Evolutionary conservation across 2,329 filamentous ascomycete species (phyloP).

Genomic region (Cladosporium austrohemisphaericum): DNA sequence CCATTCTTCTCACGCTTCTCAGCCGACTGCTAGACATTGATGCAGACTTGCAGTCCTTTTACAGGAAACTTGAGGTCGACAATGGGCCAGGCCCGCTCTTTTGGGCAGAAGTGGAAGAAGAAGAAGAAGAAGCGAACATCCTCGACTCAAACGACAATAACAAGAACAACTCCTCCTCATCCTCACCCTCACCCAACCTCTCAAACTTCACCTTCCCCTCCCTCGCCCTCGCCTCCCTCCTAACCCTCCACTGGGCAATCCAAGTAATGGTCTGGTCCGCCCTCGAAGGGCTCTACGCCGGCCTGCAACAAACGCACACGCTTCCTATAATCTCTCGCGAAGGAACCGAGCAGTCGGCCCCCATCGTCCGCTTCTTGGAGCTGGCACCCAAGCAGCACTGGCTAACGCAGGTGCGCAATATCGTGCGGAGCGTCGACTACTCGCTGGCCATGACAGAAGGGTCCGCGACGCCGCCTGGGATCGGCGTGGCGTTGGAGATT

Average conservation of each 20-base stretch:
- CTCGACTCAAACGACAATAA: neutral
- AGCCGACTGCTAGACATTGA: conserved; percentile 9
- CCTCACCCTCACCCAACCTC: neutral
- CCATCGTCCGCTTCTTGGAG: neutral
- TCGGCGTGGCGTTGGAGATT: conserved; percentile 3
- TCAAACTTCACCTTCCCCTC: neutral
- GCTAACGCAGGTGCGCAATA: neutral
- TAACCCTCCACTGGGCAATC: conserved; percentile 8
- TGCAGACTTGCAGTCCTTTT: neutral
- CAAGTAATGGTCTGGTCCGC: conserved; percentile 8
- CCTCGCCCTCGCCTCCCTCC: neutral
- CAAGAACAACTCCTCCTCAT: neutral
- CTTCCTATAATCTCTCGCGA: neutral
- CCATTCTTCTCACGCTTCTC: neutral
- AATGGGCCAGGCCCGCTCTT: neutral
- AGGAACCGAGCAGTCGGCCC: neutral
- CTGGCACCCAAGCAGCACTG: neutral
- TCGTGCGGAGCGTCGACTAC: neutral
- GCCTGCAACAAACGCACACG: neutral
- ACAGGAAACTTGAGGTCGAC: neutral
- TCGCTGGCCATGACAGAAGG: neutral
- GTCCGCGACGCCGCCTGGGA: neutral
- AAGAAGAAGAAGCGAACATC: neutral
- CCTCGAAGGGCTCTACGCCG: neutral
- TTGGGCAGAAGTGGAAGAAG: neutral